Evolutionary conservation across 2,329 filamentous ascomycete species (phyloP).

Genomic region (Cordyceps sp.): DNA sequence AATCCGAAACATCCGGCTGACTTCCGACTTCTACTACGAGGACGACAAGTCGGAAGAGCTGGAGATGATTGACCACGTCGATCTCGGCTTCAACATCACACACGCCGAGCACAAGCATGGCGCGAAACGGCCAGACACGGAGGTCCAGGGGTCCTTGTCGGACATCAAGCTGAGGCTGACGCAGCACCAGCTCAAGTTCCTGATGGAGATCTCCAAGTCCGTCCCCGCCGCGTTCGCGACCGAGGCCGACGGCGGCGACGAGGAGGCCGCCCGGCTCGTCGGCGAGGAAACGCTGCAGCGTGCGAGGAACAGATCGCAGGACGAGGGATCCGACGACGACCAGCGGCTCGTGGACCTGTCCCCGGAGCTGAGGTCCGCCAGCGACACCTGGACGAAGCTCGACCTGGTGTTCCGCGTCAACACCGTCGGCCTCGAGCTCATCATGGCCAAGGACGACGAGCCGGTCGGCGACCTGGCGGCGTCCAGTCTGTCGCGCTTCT

Average conservation of each 20-base stretch:
- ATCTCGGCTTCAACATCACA: slow-evolving; percentile 81
- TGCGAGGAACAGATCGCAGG: slow-evolving; percentile 22
- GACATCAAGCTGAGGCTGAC: slow-evolving; percentile 82
- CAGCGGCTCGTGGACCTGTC: slow-evolving; percentile 33
- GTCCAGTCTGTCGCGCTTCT: slow-evolving; percentile 84
- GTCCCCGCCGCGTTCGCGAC: slow-evolving; percentile 71
- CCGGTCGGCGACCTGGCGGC: slow-evolving; percentile 65
- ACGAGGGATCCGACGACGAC: slow-evolving; percentile 17
- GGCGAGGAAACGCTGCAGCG: slow-evolving; percentile 36
- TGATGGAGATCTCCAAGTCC: slow-evolving; percentile 73
- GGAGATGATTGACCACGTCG: slow-evolving; percentile 93
- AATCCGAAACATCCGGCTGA: slow-evolving; percentile 81
- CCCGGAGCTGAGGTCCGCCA: slow-evolving; percentile 53
- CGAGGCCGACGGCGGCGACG: slow-evolving; percentile 51
- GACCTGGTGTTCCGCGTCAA: slow-evolving; percentile 83
- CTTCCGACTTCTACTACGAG: slow-evolving; percentile 73
- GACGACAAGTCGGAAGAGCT: slow-evolving; percentile 63
- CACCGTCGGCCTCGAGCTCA: slow-evolving; percentile 74
- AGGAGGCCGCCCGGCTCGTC: slow-evolving; percentile 60
- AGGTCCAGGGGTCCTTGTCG: slow-evolving; percentile 83
- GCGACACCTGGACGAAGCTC: slow-evolving; percentile 76
- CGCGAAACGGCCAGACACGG: slow-evolving; percentile 69
- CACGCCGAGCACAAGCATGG: slow-evolving; percentile 74
- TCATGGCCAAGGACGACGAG: slow-evolving; percentile 57
- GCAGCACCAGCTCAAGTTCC: slow-evolving; percentile 77